These are phyloP conservation scores for Spathaspora passalidarum DNA, from an alignment of 805 yeast genomes.

Conservation along the genomic window DNA sequence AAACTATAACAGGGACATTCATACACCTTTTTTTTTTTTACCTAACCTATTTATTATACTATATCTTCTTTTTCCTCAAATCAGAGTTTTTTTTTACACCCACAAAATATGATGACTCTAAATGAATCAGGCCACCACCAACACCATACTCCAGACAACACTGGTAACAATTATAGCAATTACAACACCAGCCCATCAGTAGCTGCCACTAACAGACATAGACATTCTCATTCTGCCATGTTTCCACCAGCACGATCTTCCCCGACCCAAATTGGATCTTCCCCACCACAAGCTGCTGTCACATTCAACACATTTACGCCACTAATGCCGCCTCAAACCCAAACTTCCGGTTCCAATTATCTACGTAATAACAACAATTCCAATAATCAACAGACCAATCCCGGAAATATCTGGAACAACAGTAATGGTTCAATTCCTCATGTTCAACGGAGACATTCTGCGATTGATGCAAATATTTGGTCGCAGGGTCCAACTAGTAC, in stretches of 20 bases:
- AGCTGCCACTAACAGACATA: not conserved
- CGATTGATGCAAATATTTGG: constrained; percentile 6
- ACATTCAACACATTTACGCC: constrained; percentile 2
- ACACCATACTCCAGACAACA: not conserved
- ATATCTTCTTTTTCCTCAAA: too few species aligned
- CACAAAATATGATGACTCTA: constrained; percentile 3
- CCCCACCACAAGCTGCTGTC: not conserved
- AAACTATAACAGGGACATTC: too few species aligned
- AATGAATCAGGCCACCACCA: constrained; percentile 1
- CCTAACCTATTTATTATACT: not conserved
- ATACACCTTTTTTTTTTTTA: not conserved
- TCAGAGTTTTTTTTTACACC: not conserved
- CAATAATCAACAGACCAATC: not conserved
- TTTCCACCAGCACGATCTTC: not conserved
- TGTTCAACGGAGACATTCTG: constrained; percentile 3
- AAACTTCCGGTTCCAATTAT: not conserved
- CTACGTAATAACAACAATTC: constrained; percentile 1
- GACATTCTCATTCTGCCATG: not conserved
- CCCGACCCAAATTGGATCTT: not conserved
- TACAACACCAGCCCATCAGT: not conserved
- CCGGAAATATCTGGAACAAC: constrained; percentile 1
- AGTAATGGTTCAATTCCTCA: not conserved
- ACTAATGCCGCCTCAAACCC: constrained; percentile 4
- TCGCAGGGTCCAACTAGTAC: not conserved
- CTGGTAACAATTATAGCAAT: not conserved